A percentile compares a stretch with the other conserved stretches of the same genome.
phyloP scores from a whole-genome alignment of 2,329 filamentous ascomycete genomes.

The Metarhizium brunneum region DNA sequence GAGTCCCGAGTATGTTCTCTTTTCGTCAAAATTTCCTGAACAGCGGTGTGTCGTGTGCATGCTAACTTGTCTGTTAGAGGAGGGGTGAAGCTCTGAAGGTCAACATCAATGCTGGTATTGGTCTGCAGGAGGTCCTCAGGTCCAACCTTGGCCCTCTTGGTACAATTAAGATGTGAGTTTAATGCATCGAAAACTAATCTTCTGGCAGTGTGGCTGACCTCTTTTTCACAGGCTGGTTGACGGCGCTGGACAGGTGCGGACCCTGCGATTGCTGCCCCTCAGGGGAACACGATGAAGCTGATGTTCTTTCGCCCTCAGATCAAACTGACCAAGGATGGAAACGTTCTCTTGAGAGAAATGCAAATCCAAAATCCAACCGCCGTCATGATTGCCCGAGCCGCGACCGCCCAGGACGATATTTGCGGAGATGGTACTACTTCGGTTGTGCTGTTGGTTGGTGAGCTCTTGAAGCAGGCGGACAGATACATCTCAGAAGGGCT shows the following conservation, averaged over 20 bases:
- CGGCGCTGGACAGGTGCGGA: conserved; percentile 55
- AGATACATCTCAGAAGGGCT: conserved; percentile 94
- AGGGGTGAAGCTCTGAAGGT: conserved; percentile 93
- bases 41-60: conserved; percentile 2
- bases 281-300: conserved; percentile 17
- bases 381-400: conserved; percentile 73
- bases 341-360: conserved; percentile 69
- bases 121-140: conserved; percentile 86
- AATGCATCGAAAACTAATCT: no score
- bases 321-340: conserved; percentile 98
- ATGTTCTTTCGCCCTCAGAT: conserved; percentile 47
- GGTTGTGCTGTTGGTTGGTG: conserved; percentile 88
- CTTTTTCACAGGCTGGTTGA: conserved; percentile 49
- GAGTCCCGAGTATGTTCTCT: conserved; percentile 73
- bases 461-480: conserved; percentile 95
- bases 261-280: conserved; percentile 17
- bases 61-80: conserved; percentile 47
- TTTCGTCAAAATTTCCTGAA: neutral
- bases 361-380: conserved; percentile 99
- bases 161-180: conserved; percentile 81
- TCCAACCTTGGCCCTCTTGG: conserved; percentile 91
- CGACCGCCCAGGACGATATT: conserved; percentile 96
- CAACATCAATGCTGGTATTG: conserved; percentile 95
- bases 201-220: neutral
- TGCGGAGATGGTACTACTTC: conserved; percentile 97